Evolutionary conservation across 768 basidiomycete genomes (phyloP).

Genomic region (Suillus fuscotomentosus): DNA sequence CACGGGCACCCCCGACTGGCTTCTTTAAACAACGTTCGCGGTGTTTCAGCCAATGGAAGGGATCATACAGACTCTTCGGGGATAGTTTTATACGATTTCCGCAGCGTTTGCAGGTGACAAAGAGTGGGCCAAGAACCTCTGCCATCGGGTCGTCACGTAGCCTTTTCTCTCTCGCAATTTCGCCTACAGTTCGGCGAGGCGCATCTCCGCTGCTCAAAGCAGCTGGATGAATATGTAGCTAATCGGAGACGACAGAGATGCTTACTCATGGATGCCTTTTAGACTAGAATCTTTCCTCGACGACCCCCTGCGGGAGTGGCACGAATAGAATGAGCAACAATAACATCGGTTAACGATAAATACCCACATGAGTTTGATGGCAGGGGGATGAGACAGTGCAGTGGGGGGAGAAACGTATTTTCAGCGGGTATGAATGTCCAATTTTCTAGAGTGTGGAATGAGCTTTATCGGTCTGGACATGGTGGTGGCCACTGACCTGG

Average conservation of each 20-base stretch:
- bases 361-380: neutral
- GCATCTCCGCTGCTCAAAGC: conserved; percentile 21
- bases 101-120: conserved; percentile 57
- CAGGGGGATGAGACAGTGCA: neutral
- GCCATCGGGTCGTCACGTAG: conserved; percentile 54
- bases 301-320: conserved; percentile 25
- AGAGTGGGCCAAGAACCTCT: conserved; percentile 47
- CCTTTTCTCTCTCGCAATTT: conserved; percentile 48
- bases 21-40: conserved; percentile 57
- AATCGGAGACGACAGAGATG: conserved; percentile 4
- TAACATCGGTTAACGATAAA: neutral
- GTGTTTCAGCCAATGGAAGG: conserved; percentile 68
- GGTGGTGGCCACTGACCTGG: neutral
- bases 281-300: conserved; percentile 17
- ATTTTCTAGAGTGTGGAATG: neutral
- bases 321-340: conserved; percentile 18
- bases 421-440: neutral
- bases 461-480: neutral
- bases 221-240: conserved; percentile 9
- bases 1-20: conserved; percentile 21
- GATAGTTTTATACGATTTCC: conserved; percentile 61
- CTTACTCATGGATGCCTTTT: conserved; percentile 23
- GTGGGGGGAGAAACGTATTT: conserved; percentile 3
- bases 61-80: conserved; percentile 62
- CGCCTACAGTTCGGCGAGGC: conserved; percentile 38